These are phyloP conservation scores for Aurantiochytrium sp. DNA, from an alignment of 108 stramenopile species.

Conservation along the genomic window DNA sequence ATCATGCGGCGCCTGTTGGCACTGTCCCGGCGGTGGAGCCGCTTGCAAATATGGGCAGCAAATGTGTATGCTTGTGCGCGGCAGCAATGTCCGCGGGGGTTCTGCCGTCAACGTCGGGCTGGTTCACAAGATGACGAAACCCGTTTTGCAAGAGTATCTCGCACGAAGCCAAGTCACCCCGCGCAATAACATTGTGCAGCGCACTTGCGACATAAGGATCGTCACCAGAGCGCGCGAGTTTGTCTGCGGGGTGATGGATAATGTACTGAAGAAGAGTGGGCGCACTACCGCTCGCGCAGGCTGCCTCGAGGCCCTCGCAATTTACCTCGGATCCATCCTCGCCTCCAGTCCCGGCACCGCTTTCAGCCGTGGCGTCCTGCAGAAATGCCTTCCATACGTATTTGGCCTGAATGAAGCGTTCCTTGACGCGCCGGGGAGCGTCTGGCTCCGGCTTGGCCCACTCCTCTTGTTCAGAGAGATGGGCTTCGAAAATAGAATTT, in stretches of 20 bases:
- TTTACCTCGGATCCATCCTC: neutral
- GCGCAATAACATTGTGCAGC: neutral
- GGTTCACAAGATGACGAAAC: neutral
- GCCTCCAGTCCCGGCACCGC: no score
- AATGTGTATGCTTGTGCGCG: neutral
- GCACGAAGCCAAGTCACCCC: neutral
- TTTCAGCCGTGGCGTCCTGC: no score
- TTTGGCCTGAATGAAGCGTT: conserved; percentile 39
- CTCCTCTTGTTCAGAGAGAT: neutral
- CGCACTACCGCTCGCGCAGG: neutral
- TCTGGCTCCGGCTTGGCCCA: neutral
- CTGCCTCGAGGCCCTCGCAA: neutral
- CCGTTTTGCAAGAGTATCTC: conserved; percentile 1
- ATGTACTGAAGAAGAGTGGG: neutral
- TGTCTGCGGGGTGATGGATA: neutral
- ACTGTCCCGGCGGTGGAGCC: neutral
- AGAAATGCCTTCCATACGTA: conserved; percentile 26
- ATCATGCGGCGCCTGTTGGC: neutral
- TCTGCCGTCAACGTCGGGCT: neutral
- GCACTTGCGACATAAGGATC: neutral
- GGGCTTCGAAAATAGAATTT: conserved; percentile 32
- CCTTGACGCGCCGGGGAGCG: conserved; percentile 8
- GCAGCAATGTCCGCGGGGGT: neutral
- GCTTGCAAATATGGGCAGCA: neutral
- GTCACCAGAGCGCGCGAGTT: neutral